A percentile compares a stretch with the other conserved stretches of the same genome.
These are phyloP conservation scores for Flaveria brownii DNA, from an alignment of 129 eudicot species.

Conservation along the genomic window DNA sequence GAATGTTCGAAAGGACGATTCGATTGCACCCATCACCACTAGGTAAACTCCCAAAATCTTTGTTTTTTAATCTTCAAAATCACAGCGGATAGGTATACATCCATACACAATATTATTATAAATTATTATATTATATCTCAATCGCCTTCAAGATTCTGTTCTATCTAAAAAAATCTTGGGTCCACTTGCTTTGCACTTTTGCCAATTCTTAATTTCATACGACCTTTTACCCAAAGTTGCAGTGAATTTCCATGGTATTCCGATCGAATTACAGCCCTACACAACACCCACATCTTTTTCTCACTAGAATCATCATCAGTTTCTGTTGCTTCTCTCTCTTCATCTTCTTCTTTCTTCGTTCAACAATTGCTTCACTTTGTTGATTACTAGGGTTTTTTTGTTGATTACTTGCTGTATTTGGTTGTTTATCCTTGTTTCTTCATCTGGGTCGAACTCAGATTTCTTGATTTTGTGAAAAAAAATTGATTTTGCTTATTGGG, in stretches of 20 bases:
- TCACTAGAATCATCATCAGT: slow-evolving; percentile 28
- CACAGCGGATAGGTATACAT: background rate
- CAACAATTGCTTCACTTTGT: too few species aligned
- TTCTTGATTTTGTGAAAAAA: slow-evolving; percentile 6
- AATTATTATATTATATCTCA: slow-evolving; percentile 10
- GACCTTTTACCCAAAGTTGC: background rate
- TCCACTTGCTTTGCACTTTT: slow-evolving; percentile 37
- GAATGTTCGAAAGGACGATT: slow-evolving; percentile 16
- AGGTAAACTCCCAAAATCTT: slow-evolving; percentile 7
- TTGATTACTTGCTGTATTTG: background rate
- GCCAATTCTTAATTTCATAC: slow-evolving; percentile 21
- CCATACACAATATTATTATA: background rate
- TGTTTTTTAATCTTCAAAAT: background rate
- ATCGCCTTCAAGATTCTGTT: slow-evolving; percentile 32
- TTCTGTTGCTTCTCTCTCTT: background rate
- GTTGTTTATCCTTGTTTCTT: background rate
- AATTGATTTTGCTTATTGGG: slow-evolving; percentile 14
- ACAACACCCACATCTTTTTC: slow-evolving; percentile 20
- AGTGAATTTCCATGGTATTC: slow-evolving; percentile 24
- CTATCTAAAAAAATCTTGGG: slow-evolving; percentile 39
- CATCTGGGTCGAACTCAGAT: slow-evolving; percentile 6
- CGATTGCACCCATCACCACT: background rate
- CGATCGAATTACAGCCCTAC: slow-evolving; percentile 24
- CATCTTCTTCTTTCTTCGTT: background rate
- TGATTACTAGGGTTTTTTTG: background rate